These are phyloP conservation scores for Alloteropsis semialata DNA, from an alignment of 176 grass and related monocot genomes.

Conservation along the genomic window DNA sequence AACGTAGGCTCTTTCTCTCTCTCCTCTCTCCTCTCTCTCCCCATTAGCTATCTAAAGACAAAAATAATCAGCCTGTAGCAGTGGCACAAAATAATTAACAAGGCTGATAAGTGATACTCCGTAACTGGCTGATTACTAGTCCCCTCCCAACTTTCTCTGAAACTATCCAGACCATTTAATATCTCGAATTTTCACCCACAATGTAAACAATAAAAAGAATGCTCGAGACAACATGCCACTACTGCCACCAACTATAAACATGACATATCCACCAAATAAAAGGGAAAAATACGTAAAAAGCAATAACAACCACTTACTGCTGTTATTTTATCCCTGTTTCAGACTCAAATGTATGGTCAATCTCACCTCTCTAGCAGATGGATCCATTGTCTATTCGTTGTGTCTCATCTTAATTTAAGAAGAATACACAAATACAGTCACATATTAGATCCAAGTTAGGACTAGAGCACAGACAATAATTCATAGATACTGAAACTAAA, in stretches of 20 bases:
- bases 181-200: not conserved
- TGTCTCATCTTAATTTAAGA: not conserved
- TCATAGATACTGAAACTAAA: not conserved
- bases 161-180: not conserved
- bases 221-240: not conserved
- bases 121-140: not conserved
- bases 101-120: not conserved
- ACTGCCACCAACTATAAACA: not conserved
- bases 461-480: not conserved
- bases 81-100: not conserved
- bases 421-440: not conserved
- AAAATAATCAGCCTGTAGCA: not conserved
- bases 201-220: not conserved
- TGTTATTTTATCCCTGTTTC: not conserved
- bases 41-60: not conserved
- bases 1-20: not conserved
- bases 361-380: not conserved
- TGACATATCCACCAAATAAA: not conserved
- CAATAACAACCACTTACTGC: not conserved
- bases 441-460: not conserved
- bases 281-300: not conserved
- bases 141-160: not conserved
- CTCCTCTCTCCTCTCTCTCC: too few species aligned
- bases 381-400: not conserved
- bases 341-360: not conserved